Evolutionary conservation across 345 rosid species (phyloP).

Genomic region (Gossypium longicalyx): DNA sequence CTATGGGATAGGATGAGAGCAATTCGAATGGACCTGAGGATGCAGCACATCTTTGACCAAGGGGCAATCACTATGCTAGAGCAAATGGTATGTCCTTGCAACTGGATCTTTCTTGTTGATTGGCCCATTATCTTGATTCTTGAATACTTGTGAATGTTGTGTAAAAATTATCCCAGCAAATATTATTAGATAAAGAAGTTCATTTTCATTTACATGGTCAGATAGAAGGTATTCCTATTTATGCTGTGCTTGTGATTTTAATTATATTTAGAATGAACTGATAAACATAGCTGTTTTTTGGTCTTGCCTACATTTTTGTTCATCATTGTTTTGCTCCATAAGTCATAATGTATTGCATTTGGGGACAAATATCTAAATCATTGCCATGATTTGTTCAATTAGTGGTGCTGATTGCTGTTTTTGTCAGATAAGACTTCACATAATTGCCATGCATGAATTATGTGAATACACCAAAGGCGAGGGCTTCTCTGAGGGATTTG

Average conservation of each 20-base stretch:
- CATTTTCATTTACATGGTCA: neutral
- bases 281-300: neutral
- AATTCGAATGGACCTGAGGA: conserved; percentile 89
- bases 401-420: conserved; percentile 22
- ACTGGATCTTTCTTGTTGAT: conserved; percentile 7
- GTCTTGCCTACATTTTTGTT: neutral
- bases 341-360: neutral
- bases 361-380: neutral
- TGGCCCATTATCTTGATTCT: neutral
- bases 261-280: neutral
- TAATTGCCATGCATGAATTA: conserved; percentile 91
- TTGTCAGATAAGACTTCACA: conserved; percentile 90
- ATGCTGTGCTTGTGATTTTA: neutral
- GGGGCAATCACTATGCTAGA: conserved; percentile 86
- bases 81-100: conserved; percentile 68
- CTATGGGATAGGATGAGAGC: conserved; percentile 99
- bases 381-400: conserved; percentile 16
- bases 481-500: conserved; percentile 97
- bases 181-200: neutral
- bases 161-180: neutral
- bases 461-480: conserved; percentile 95
- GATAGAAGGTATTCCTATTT: conserved; percentile 2
- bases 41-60: conserved; percentile 87
- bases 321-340: conserved; percentile 4
- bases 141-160: conserved; percentile 3